Evolutionary conservation across 768 basidiomycete species (phyloP).

Genomic region (Chlorophyllum brunneum): DNA sequence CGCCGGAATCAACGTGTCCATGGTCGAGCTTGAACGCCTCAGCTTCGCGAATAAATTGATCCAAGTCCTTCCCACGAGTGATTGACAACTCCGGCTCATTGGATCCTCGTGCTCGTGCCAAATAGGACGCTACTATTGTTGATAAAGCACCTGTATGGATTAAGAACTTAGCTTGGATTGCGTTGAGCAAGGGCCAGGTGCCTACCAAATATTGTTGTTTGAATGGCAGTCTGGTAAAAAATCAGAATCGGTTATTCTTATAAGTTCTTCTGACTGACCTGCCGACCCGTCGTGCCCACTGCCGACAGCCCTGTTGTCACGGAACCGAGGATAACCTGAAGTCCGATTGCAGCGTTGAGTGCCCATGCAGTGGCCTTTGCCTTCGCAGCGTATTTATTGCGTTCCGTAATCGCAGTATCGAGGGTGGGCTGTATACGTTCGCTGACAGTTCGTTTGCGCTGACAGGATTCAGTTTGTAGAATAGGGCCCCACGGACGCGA

Average conservation of each 20-base stretch:
- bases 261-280: conserved; percentile 28
- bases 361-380: conserved; percentile 36
- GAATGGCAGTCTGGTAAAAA: conserved; percentile 28
- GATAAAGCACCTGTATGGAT: conserved; percentile 63
- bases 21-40: conserved; percentile 55
- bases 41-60: conserved; percentile 63
- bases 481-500: background rate
- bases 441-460: conserved; percentile 34
- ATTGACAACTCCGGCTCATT: conserved; percentile 67
- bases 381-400: conserved; percentile 41
- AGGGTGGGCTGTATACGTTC: conserved; percentile 57
- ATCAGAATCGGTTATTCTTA: background rate
- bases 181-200: too few relatives aligned
- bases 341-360: conserved; percentile 48
- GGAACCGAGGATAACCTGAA: conserved; percentile 63
- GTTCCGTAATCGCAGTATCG: conserved; percentile 39
- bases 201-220: conserved; percentile 35
- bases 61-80: conserved; percentile 53
- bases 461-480: background rate
- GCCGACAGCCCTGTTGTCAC: conserved; percentile 65
- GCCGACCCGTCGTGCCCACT: conserved; percentile 31
- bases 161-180: too few relatives aligned
- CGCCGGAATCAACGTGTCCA: conserved; percentile 36
- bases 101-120: conserved; percentile 66
- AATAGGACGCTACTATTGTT: conserved; percentile 67